A percentile compares a stretch with the other conserved stretches of the same genome.
These are phyloP conservation scores for Trypanosoma scelopori DNA, from an alignment of 208 protist genomes.

Conservation along the genomic window DNA sequence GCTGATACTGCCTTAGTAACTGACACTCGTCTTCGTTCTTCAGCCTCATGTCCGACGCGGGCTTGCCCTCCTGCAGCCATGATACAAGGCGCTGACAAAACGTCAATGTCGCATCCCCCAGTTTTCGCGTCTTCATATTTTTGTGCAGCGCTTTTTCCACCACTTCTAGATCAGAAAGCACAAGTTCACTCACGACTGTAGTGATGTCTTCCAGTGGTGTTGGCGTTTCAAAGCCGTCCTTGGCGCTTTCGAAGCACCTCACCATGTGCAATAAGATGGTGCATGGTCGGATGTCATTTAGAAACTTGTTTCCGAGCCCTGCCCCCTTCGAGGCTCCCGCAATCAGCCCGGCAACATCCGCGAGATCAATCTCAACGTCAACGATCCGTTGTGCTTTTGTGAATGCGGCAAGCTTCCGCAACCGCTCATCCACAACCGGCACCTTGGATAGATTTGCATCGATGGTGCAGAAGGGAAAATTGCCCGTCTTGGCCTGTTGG, in stretches of 20 bases:
- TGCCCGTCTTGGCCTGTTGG: slow-evolving; percentile 88
- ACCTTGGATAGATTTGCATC: slow-evolving; percentile 86
- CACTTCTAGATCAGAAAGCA: slow-evolving; percentile 78
- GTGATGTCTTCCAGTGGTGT: slow-evolving; percentile 78
- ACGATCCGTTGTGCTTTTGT: slow-evolving; percentile 63
- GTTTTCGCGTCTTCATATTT: slow-evolving; percentile 42
- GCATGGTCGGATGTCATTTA: slow-evolving; percentile 82
- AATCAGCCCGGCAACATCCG: slow-evolving; percentile 90
- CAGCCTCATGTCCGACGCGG: slow-evolving; percentile 35
- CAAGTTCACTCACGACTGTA: slow-evolving; percentile 75
- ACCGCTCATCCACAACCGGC: slow-evolving; percentile 71
- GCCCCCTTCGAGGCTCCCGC: slow-evolving; percentile 81
- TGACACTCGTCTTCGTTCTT: slow-evolving; percentile 30
- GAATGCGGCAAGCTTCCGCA: slow-evolving; percentile 69
- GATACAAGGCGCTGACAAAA: slow-evolving; percentile 46
- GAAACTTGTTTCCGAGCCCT: slow-evolving; percentile 88
- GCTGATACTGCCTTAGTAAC: slow-evolving; percentile 52
- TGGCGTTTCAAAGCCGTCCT: slow-evolving; percentile 79
- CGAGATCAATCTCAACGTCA: slow-evolving; percentile 82
- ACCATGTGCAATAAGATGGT: slow-evolving; percentile 85
- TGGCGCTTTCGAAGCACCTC: slow-evolving; percentile 84
- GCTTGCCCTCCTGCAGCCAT: slow-evolving; percentile 52
- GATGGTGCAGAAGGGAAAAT: slow-evolving; percentile 94
- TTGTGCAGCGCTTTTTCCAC: slow-evolving; percentile 67
- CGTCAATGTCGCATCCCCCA: slow-evolving; percentile 35